Conservation (phyloP, 2,329 filamentous ascomycete genomes). For the Penicillium sp. region DNA sequence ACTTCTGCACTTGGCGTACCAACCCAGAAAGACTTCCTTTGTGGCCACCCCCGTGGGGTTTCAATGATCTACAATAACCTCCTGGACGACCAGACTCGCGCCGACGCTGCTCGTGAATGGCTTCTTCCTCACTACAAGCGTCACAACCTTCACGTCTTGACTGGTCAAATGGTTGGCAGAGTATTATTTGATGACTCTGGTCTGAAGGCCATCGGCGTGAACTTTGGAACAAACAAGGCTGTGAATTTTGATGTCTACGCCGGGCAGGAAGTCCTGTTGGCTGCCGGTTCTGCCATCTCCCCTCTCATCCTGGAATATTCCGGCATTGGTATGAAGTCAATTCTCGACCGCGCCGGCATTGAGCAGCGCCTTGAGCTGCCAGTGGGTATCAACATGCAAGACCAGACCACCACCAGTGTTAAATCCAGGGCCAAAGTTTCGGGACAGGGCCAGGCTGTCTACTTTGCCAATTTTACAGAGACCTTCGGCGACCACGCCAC, state of each 20-base stretch:
- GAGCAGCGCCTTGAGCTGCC: too few species aligned
- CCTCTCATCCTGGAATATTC: constrained; percentile 30
- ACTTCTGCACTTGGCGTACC: constrained; percentile 10
- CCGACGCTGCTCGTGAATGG: constrained; percentile 30
- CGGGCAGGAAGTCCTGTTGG: constrained; percentile 28
- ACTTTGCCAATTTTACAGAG: too few species aligned
- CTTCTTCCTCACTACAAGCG: constrained; percentile 27
- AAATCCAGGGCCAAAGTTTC: too few species aligned
- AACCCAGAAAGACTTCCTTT: constrained; percentile 20
- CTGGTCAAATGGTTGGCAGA: constrained; percentile 27
- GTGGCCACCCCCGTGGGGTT: constrained; percentile 29
- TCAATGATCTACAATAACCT: constrained; percentile 31
- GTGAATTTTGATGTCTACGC: constrained; percentile 23
- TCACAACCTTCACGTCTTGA: constrained; percentile 21
- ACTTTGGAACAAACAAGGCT: constrained; percentile 25
- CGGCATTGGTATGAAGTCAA: constrained; percentile 25
- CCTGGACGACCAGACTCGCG: constrained; percentile 23
- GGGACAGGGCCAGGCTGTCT: too few species aligned
- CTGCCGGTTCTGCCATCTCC: constrained; percentile 28
- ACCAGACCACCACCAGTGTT: too few species aligned
- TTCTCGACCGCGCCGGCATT: constrained; percentile 17
- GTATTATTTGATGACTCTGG: constrained; percentile 17
- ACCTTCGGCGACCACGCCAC: too few species aligned
- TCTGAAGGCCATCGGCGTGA: constrained; percentile 21
- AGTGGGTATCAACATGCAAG: too few species aligned